Conservation (phyloP, 139 green algal genomes). For the Mesotaenium endlicherianum region DNA sequence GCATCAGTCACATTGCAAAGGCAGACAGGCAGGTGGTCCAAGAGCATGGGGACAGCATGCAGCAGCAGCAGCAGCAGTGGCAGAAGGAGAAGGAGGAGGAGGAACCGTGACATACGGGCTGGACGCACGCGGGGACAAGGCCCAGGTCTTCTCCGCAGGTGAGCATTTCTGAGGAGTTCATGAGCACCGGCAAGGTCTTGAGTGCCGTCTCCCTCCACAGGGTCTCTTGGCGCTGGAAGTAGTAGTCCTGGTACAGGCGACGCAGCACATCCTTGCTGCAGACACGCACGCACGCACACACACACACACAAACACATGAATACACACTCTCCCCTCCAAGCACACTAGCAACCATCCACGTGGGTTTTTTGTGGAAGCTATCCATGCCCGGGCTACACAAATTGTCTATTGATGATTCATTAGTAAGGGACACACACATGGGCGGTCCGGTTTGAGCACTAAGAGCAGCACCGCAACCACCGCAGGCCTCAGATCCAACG, state of each 20-base stretch:
- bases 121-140: conserved; percentile 87
- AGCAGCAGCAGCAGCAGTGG: background rate
- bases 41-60: no score
- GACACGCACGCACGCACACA: background rate
- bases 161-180: conserved; percentile 82
- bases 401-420: no score
- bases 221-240: conserved; percentile 69
- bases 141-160: conserved; percentile 94
- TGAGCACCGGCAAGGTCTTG: conserved; percentile 80
- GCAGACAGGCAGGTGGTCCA: no score
- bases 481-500: no score
- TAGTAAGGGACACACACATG: no score
- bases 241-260: conserved; percentile 86
- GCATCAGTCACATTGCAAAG: no score
- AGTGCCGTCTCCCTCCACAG: conserved; percentile 78
- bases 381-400: no score
- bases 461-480: no score
- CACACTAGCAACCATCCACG: background rate
- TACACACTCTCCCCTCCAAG: background rate
- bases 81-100: background rate
- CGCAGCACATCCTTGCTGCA: conserved; percentile 60
- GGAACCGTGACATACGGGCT: conserved; percentile 61
- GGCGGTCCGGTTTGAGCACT: no score
- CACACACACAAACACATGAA: no score
- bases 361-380: no score